Base-by-base conservation (phyloP, 2,329 filamentous ascomycete species). In the Fonsecaea multimorphosa region DNA sequence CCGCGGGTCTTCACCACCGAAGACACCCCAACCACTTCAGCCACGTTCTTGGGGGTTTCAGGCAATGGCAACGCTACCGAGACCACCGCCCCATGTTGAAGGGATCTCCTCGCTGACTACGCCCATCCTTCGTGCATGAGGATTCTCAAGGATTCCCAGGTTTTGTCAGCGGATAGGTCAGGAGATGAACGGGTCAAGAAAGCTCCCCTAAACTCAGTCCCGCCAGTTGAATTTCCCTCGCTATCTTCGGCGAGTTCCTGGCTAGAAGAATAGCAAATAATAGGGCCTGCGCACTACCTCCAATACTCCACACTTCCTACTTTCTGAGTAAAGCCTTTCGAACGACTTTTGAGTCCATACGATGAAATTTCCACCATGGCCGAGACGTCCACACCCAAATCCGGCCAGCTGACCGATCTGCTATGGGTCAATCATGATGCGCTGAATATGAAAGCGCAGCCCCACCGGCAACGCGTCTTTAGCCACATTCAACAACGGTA, bases 381-480 rank as follows among this genome's bases (percentile, higher is more conserved):
- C 24, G 27, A 16, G 19, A 32, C 27, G 7, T 32, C 57, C 6
- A 32, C 57, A 60, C n/a, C 22, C 40, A 60, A 60, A 19, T 29
- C 44, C 12, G 19, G 8, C 57, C 38, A 36, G n/a, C 34, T 40
- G 9, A 24, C 44, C 4, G 29, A 52, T 36, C 57, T 60, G 12
- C 24, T 60, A n/a, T 60, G 57, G 57, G 46, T 60, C 32, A 60
- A 60, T 38, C 57, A 60, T 51, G 57, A 60, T 60, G 57, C 57
- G 3, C 40, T 24, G 44, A 60, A 60, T 27, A 60, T 60, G 57
- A 44, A 60, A 29, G 31, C 57, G 22, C 57, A 60, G 34, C 57
- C 57, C 49, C 57, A 60, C 44, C 57, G 57, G n/a, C 57, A 51
- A 27, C 38, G 57, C 6, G 57, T 59, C 19, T 59, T 59, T 40